These are phyloP conservation scores for Mycena albidolilacea DNA, from an alignment of 768 basidiomycete genomes.

Conservation along the genomic window DNA sequence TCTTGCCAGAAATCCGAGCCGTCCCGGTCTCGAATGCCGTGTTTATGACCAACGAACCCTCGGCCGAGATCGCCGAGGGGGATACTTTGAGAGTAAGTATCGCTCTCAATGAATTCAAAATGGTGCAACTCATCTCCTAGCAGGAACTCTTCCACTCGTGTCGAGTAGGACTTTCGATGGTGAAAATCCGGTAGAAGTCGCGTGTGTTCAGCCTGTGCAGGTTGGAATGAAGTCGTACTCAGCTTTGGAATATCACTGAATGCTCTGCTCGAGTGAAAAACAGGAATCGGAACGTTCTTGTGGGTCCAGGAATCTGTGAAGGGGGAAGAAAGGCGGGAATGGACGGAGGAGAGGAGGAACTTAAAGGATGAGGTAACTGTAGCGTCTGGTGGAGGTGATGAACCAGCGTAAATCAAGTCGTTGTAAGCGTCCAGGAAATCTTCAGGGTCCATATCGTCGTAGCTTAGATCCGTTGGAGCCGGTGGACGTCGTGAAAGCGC, in stretches of 20 bases:
- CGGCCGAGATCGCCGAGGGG: slow-evolving; percentile 3
- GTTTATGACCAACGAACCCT: background rate
- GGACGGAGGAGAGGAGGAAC: background rate
- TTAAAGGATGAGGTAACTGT: background rate
- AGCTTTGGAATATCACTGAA: background rate
- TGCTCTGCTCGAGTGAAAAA: background rate
- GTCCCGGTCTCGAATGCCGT: slow-evolving; percentile 34
- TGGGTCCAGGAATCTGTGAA: background rate
- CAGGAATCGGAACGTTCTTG: background rate
- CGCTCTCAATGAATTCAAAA: background rate
- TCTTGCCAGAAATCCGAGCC: slow-evolving; percentile 31
- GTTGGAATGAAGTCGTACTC: background rate
- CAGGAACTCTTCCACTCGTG: background rate
- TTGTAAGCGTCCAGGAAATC: slow-evolving; percentile 46
- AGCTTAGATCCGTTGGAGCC: slow-evolving; percentile 17
- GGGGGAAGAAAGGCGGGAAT: background rate
- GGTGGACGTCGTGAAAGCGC: slow-evolving; percentile 48
- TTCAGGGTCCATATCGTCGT: slow-evolving; percentile 46
- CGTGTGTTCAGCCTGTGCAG: background rate
- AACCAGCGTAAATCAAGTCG: slow-evolving; percentile 18
- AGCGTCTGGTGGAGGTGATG: background rate
- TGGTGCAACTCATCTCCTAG: slow-evolving; percentile 5
- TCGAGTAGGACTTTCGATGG: background rate
- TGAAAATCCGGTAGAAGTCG: background rate
- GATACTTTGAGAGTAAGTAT: slow-evolving; percentile 18